phyloP scores from a whole-genome alignment of 805 yeast genomes.

The Saturnispora besseyi region DNA sequence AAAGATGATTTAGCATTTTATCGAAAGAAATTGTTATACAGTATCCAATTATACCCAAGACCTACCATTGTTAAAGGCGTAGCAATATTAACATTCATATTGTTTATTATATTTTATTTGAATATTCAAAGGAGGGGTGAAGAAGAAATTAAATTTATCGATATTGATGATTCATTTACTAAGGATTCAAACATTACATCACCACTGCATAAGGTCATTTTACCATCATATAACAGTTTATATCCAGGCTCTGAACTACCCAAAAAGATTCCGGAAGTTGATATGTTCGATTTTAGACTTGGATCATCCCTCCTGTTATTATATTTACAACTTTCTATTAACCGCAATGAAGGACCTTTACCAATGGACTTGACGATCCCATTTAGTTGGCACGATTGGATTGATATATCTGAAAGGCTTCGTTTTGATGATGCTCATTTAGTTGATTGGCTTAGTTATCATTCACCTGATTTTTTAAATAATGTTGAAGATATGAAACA shows the following conservation, averaged over 20 bases:
- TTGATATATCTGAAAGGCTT: conserved; percentile 19
- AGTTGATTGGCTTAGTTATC: conserved; percentile 10
- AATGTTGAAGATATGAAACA: conserved; percentile 5
- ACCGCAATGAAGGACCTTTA: background rate
- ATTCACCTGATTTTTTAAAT: conserved; percentile 8
- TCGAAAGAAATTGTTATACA: background rate
- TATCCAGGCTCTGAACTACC: conserved; percentile 3
- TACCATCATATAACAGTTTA: conserved; percentile 9
- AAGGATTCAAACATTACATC: conserved; percentile 1
- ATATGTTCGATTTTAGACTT: conserved; percentile 16
- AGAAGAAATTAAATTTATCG: background rate
- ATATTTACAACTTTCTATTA: conserved; percentile 9
- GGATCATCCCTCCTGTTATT: conserved; percentile 12
- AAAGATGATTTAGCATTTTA: conserved; percentile 4
- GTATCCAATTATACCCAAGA: background rate
- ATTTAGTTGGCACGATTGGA: conserved; percentile 28
- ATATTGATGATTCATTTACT: conserved; percentile 2
- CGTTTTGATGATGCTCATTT: conserved; percentile 17
- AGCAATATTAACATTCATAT: background rate
- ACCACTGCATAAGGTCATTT: conserved; percentile 10
- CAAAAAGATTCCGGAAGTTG: background rate
- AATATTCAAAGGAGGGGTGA: background rate
- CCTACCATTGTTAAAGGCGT: background rate
- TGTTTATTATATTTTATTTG: background rate
- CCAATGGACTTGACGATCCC: conserved; percentile 16